These are phyloP conservation scores for Cyberlindnera maclurae DNA, from an alignment of 805 yeast genomes.

Conservation along the genomic window DNA sequence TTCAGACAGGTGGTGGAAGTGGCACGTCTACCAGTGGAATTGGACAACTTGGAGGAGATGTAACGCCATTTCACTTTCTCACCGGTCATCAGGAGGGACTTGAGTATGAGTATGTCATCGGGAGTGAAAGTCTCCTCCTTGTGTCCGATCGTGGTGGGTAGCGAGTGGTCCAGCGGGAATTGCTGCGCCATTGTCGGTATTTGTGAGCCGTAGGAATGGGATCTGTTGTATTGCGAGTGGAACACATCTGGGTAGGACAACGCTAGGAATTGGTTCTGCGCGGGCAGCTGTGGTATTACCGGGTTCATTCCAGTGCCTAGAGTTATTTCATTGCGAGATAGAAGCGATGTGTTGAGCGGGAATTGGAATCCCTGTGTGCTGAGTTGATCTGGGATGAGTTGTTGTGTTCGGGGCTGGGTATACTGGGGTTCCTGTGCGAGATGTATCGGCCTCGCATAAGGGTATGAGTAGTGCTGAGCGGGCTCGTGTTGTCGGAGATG, in stretches of 20 bases:
- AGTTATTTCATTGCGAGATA: background rate
- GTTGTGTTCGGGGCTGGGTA: background rate
- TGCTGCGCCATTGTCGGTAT: no score
- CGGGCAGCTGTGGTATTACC: no score
- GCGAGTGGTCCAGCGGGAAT: no score
- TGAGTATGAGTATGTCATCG: slow-evolving; percentile 40
- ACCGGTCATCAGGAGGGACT: slow-evolving; percentile 41
- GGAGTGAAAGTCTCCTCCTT: slow-evolving; percentile 20
- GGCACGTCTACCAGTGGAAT: slow-evolving; percentile 25
- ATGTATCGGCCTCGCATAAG: no score
- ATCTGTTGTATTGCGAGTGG: background rate
- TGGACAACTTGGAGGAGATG: slow-evolving; percentile 37
- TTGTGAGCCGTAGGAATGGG: background rate
- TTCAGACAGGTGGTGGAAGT: slow-evolving; percentile 49
- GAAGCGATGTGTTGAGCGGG: slow-evolving; percentile 1
- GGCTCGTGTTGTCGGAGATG: background rate
- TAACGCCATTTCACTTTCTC: slow-evolving; percentile 57
- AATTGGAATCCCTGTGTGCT: background rate
- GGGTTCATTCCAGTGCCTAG: no score
- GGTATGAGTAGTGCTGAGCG: no score
- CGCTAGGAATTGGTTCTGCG: no score
- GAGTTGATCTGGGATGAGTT: background rate
- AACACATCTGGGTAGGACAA: slow-evolving; percentile 1
- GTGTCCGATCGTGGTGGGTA: background rate
- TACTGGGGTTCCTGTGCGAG: no score